These are phyloP conservation scores for Salvia sclarea DNA, from an alignment of 305 asterid genomes.

Conservation along the genomic window DNA sequence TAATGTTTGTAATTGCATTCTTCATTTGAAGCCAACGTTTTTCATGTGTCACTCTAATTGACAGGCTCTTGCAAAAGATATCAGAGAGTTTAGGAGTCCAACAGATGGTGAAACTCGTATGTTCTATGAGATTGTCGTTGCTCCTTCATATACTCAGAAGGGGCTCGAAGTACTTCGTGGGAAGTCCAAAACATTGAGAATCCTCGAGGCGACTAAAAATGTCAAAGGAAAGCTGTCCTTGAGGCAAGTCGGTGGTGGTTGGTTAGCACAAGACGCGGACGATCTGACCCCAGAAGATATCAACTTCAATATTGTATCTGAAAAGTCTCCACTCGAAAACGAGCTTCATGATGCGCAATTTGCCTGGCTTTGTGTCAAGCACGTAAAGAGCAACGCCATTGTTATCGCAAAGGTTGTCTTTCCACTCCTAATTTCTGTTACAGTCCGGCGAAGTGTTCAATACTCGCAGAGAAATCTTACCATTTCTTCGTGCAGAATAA, in stretches of 20 bases:
- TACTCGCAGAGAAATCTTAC: not conserved
- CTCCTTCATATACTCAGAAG: constrained; percentile 76
- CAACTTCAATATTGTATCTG: constrained; percentile 64
- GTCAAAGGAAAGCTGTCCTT: constrained; percentile 76
- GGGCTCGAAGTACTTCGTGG: constrained; percentile 96
- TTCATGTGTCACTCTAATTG: constrained; percentile 28
- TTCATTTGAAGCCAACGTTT: not conserved
- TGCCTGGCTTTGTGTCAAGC: constrained; percentile 96
- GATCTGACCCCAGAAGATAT: constrained; percentile 85
- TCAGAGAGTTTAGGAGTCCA: constrained; percentile 93
- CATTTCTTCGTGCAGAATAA: constrained; percentile 54
- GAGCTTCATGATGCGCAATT: constrained; percentile 81
- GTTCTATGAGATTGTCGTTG: constrained; percentile 95
- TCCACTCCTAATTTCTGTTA: not conserved
- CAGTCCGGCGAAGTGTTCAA: constrained; percentile 7
- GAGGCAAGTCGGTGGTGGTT: constrained; percentile 98
- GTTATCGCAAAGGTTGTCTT: constrained; percentile 77
- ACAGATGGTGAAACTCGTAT: constrained; percentile 86
- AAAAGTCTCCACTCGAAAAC: constrained; percentile 59
- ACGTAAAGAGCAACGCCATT: constrained; percentile 95
- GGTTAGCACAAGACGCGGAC: constrained; percentile 95
- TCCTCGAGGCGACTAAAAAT: constrained; percentile 85
- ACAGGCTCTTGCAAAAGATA: constrained; percentile 85
- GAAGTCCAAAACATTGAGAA: constrained; percentile 90
- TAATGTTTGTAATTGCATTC: not conserved